These are phyloP conservation scores for Aspergillus uvarum DNA, from an alignment of 2,329 filamentous ascomycete genomes.

Conservation along the genomic window DNA sequence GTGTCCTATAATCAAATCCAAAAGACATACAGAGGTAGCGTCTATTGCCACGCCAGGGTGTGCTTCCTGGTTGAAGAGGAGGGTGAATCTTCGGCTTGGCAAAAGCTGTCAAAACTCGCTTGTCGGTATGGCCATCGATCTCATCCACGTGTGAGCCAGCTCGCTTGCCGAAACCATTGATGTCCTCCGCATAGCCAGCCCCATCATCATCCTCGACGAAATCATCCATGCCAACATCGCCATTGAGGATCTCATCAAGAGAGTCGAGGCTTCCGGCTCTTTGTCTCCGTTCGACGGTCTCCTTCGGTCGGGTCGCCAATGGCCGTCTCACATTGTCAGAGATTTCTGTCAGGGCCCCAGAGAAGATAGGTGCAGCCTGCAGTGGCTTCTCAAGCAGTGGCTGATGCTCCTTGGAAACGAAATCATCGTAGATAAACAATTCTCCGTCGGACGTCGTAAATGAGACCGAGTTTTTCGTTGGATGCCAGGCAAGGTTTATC, in stretches of 20 bases:
- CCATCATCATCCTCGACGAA: constrained; percentile 96
- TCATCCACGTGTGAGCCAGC: constrained; percentile 51
- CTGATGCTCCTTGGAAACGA: constrained; percentile 54
- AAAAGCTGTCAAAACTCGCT: constrained; percentile 51
- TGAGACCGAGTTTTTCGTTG: constrained; percentile 79
- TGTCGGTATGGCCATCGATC: constrained; percentile 46
- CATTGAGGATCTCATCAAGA: constrained; percentile 76
- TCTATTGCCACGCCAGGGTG: constrained; percentile 91
- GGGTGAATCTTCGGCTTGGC: constrained; percentile 71
- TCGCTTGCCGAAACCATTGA: constrained; percentile 65
- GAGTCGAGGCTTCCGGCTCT: constrained; percentile 70
- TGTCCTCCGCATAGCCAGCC: constrained; percentile 74
- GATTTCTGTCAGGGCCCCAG: constrained; percentile 71
- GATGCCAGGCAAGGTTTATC: constrained; percentile 86
- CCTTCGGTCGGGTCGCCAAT: constrained; percentile 56
- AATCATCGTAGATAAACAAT: constrained; percentile 75
- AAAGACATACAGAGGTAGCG: constrained; percentile 72
- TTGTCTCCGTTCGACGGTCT: constrained; percentile 52
- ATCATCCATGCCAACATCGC: constrained; percentile 65
- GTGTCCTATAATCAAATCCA: background rate
- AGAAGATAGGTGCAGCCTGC: constrained; percentile 82
- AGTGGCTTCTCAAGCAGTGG: constrained; percentile 52
- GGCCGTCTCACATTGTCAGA: constrained; percentile 63
- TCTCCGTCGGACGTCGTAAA: constrained; percentile 93
- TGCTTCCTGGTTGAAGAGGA: constrained; percentile 89